Evolutionary conservation across 345 rosid genomes (phyloP).

Genomic region (Eucalyptus erythrocorys): DNA sequence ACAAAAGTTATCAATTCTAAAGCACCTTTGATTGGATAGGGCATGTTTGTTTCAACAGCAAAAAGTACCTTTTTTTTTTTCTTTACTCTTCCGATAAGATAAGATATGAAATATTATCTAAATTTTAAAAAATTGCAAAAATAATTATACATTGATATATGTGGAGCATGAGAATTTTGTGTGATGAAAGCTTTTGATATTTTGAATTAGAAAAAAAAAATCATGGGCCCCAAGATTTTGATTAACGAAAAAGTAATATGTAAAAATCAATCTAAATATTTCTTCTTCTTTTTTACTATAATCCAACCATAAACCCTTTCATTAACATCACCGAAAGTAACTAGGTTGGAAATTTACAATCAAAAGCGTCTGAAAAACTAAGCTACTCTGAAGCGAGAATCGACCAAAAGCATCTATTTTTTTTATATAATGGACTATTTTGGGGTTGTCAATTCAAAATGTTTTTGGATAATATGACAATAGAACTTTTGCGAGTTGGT

Average conservation of each 20-base stretch:
- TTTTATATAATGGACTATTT: background rate
- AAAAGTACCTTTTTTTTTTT: background rate
- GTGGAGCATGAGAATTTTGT: background rate
- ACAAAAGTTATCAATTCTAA: background rate
- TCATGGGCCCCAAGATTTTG: accelerated
- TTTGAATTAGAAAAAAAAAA: background rate
- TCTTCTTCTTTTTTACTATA: background rate
- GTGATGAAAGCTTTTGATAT: background rate
- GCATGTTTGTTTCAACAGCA: background rate
- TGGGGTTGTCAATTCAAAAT: background rate
- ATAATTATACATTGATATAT: too few relatives aligned
- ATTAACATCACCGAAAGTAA: background rate
- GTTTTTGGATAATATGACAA: background rate
- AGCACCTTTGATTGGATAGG: background rate
- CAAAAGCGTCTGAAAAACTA: background rate
- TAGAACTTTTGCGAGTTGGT: background rate
- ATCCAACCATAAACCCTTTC: background rate
- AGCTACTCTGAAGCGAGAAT: background rate
- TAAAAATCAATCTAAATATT: background rate
- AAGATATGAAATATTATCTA: background rate
- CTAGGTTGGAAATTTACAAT: background rate
- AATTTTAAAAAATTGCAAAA: background rate
- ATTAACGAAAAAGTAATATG: background rate
- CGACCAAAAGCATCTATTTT: background rate
- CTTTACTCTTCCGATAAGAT: background rate